Base-by-base conservation (phyloP, 192 early-diverging fungal genomes). In the Chytriomyces confervae region DNA sequence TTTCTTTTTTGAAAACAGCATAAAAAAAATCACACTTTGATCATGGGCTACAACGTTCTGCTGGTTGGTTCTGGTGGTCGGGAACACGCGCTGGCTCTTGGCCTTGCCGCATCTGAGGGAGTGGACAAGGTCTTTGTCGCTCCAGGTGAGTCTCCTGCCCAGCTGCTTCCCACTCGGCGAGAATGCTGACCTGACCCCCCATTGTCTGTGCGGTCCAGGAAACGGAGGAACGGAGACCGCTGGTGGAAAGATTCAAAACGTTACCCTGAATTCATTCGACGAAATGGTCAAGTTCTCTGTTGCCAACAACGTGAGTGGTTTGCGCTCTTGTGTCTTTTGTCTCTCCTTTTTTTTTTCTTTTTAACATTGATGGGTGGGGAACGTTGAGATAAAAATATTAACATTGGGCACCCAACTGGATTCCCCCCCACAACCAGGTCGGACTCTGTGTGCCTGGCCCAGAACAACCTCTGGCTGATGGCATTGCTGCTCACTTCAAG, bases 401-500 rank as follows among this genome's bases (percentile, higher is more conserved):
- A 36, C 36, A 36, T 74, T 66, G 29, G n/a, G 18, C 5, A 20
- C 18, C 20, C 45, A 11, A n/a, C n/a, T 74, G 20, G 18, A 24
- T 24, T 36, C 9, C 11, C 18, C 62, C 46, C 20, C 11, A 74
- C 10, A 8, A 20, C 53, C 73, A 93, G 89, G 86, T 94, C 66
- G 86, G 87, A 48, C 86, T 99, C 75, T 93, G 97, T 48, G 89
- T 99, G 63, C 92, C 94, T 27, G 98, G 98, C 11, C 98, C 98
- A 13, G 98, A 99, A 84, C 95, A 96, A 82, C 96, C 96, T 49
- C 86, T 99, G 61, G 95, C 97, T 61, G 95, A 98, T 76, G 98
- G 98, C 47, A 92, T 97, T 53, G 84, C 89, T 46, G 82, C 85
- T 36, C 89, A 84, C 20, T 98, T 97, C 89, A 95, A 92, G 82